phyloP scores from a whole-genome alignment of 495 filamentous ascomycete species.

The Neurospora pannonica region DNA sequence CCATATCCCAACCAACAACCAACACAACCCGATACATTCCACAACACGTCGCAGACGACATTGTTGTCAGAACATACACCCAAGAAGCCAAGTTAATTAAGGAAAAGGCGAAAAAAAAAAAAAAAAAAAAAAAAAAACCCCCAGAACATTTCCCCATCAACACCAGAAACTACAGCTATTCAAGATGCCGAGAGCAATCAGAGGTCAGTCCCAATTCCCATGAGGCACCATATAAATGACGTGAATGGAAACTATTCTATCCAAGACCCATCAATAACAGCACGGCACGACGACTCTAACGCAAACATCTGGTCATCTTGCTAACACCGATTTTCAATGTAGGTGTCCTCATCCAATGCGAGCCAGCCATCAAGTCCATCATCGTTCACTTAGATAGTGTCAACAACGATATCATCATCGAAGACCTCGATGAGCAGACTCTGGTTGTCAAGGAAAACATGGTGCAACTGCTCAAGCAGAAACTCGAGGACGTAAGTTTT shows the following conservation, averaged over 20 bases:
- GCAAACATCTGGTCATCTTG: not conserved
- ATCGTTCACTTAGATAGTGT: slow-evolving; percentile 51
- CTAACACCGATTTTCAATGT: not conserved
- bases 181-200: not conserved
- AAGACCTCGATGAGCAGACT: slow-evolving; percentile 65
- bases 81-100: not conserved
- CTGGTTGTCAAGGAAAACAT: slow-evolving; percentile 68
- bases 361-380: slow-evolving; percentile 51
- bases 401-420: slow-evolving; percentile 46
- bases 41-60: not conserved
- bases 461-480: slow-evolving; percentile 45
- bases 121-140: too few species aligned
- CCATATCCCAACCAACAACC: not conserved
- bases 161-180: not conserved
- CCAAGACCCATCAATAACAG: not conserved
- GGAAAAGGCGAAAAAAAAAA: not conserved
- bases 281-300: not conserved
- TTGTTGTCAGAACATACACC: not conserved
- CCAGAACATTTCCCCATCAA: not conserved
- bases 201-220: not conserved
- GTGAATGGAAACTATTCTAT: not conserved
- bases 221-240: not conserved
- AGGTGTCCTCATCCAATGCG: slow-evolving; percentile 70
- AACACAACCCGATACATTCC: not conserved
- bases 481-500: slow-evolving; percentile 46